Base-by-base conservation (phyloP, 2,329 filamentous ascomycete genomes). In the Talaromyces sp. region DNA sequence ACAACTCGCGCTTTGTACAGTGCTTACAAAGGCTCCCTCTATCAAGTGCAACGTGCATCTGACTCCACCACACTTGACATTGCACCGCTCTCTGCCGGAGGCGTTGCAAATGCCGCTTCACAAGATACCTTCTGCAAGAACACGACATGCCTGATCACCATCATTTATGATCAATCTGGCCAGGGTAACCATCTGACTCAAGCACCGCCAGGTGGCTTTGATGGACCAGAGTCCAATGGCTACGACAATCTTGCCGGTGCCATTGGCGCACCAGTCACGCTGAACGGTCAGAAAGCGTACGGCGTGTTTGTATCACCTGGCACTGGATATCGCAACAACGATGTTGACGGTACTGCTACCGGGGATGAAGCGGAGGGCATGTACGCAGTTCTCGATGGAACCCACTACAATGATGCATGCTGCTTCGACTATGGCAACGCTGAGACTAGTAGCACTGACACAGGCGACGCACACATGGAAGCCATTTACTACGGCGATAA, bases 81-180 rank as follows among this genome's bases (percentile, higher is more conserved):
- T 54, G 51, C 69, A 13, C 81, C 85, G 0, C 64, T 82, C 0
- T 77, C 82, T 0, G 79, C 83, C 0, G 85, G 86, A 2, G 84
- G 84, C 37, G 81, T 87, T 9, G 85, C 86, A 50, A 80, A 88
- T 62, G 81, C 84, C 3, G 79, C 77, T 0, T 65, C 79, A 8
- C 86, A 88, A 63, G 84, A 87, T 68, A 59, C 71, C 1, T 88
- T 88, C 69, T 88, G 85, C 61, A 67, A 75, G 9, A 68, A 73
- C 44, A 86, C 84, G 0, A 86, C 83, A 11, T 88, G 85, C 62
- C 71, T 86, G 20, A 87, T 88, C 64, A 80, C 79, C 0, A 77
- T 82, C 60, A 86, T 86, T 48, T 87, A 88, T 64, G 86, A 88
- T 65, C 86, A 88, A 69, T 86, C 85, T 11, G 84, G 84, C 48